phyloP scores from a whole-genome alignment of 441 rosid species.

The Erysimum cheiri region DNA sequence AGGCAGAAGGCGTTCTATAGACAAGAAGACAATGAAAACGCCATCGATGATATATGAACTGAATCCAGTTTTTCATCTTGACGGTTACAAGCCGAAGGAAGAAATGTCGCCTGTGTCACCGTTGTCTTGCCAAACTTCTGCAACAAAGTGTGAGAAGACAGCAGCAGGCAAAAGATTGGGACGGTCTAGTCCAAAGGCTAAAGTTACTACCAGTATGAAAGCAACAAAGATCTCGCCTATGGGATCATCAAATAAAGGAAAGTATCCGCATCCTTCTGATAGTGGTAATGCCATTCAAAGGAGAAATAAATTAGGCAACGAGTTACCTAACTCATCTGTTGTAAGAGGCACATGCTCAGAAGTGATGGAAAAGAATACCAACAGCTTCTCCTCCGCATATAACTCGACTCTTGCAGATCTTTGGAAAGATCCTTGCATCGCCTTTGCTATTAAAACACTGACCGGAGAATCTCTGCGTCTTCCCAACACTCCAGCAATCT shows the following conservation, averaged over 20 bases:
- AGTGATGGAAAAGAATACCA: conserved; percentile 33
- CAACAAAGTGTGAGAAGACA: conserved; percentile 35
- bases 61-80: conserved; percentile 43
- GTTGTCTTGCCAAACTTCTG: conserved; percentile 27
- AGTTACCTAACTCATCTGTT: conserved; percentile 1
- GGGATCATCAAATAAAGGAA: conserved; percentile 38
- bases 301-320: conserved; percentile 31
- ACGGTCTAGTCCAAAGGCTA: conserved; percentile 24
- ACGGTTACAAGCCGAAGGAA: conserved; percentile 29
- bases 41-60: conserved; percentile 22
- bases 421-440: conserved; percentile 96
- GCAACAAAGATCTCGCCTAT: conserved; percentile 11
- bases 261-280: conserved; percentile 39
- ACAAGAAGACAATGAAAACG: conserved; percentile 23
- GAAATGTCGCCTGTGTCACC: conserved; percentile 41
- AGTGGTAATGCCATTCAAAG: conserved; percentile 34
- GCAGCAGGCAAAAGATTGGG: conserved; percentile 19
- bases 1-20: conserved; percentile 22
- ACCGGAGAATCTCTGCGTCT: conserved; percentile 56
- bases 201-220: conserved; percentile 21
- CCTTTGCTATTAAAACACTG: conserved; percentile 80
- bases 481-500: conserved; percentile 45
- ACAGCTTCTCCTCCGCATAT: conserved; percentile 38
- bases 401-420: conserved; percentile 74
- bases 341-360: conserved; percentile 30